A percentile compares a stretch with the other conserved stretches of the same genome.
phyloP scores from a whole-genome alignment of 768 basidiomycete species.

The Leucocoprinus leucothites region DNA sequence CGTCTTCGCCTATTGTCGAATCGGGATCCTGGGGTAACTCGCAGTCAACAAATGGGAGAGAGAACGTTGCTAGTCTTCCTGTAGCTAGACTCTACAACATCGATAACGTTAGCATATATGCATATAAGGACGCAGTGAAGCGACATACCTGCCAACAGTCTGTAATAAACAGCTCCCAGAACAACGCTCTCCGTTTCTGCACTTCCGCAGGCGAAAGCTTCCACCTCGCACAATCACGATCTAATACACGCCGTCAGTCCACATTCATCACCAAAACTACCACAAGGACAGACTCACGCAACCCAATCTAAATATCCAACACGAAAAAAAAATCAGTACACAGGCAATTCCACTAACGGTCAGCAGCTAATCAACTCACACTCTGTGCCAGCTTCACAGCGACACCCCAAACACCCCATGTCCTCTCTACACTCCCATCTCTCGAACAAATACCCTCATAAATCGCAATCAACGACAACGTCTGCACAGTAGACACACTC shows the following conservation, averaged over 20 bases:
- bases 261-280: conserved; percentile 11
- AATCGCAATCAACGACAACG: conserved; percentile 64
- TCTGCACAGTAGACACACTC: conserved; percentile 67
- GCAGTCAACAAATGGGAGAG: conserved; percentile 70
- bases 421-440: conserved; percentile 68
- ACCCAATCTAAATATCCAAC: conserved; percentile 39
- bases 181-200: conserved; percentile 66
- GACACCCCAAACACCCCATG: conserved; percentile 65
- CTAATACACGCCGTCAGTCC: conserved; percentile 28
- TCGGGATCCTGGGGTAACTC: conserved; percentile 63
- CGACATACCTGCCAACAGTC: conserved; percentile 67
- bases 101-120: neutral
- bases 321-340: too few relatives aligned
- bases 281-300: conserved; percentile 50
- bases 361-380: conserved; percentile 37
- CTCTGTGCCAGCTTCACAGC: conserved; percentile 67
- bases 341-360: too few relatives aligned
- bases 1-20: conserved; percentile 56
- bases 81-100: conserved; percentile 58
- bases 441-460: conserved; percentile 66
- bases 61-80: conserved; percentile 65
- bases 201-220: conserved; percentile 57
- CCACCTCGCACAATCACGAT: conserved; percentile 74
- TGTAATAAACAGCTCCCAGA: conserved; percentile 74
- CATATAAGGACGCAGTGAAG: neutral